Base-by-base conservation (phyloP, 495 filamentous ascomycete genomes). In the Ramalina intermedia region DNA sequence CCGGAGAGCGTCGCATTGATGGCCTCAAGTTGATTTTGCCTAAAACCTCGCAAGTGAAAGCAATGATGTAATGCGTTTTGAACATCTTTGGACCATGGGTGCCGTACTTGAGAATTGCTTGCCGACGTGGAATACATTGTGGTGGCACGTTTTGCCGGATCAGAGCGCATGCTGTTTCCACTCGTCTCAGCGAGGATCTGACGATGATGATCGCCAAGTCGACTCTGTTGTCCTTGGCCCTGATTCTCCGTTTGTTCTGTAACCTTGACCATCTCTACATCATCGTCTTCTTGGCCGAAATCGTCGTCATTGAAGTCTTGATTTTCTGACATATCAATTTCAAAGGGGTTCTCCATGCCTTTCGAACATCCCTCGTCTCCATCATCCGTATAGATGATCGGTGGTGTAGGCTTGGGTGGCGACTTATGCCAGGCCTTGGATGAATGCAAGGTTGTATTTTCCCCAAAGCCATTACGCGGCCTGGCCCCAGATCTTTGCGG, bases 1-100 rank as follows among this genome's bases (percentile, higher is more conserved):
- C 88, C 90, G 29, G 67, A 69, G 36, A 99, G 67, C 0, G 91
- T 95, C 7, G 89, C 82, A 63, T 96, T 94, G 63, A 99, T 91
- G 6, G 91, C 91, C 63, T 95, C 85, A 8, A 96, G 75, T 57
- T 99, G 91, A 57, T 94, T 88, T n/a, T 74, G 73, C 7, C 93
- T 77, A 59, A 96, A 96, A 0, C 85, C 86, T 17, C 73, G 74
- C 52, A 99, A 75, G 48, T 82, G 71, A 57, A 99, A 99, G 6
- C 84, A 72, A 41, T 87, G 78, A 50, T 80, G 82, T 42, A 96
- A 60, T 14, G 79, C 84, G 37, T 67, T 71, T 53, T 78, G 82
- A 16, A 99, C 87, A 54, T 96, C 93, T 45, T 70, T 69, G 14
- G 88, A 95, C 91, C 91, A 99, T 8, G 76, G 69, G 55, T 79